A percentile compares a stretch with the other conserved stretches of the same genome.
Evolutionary conservation across 1,139 yeast species (phyloP).

Genomic region (Yamadazyma sp.): DNA sequence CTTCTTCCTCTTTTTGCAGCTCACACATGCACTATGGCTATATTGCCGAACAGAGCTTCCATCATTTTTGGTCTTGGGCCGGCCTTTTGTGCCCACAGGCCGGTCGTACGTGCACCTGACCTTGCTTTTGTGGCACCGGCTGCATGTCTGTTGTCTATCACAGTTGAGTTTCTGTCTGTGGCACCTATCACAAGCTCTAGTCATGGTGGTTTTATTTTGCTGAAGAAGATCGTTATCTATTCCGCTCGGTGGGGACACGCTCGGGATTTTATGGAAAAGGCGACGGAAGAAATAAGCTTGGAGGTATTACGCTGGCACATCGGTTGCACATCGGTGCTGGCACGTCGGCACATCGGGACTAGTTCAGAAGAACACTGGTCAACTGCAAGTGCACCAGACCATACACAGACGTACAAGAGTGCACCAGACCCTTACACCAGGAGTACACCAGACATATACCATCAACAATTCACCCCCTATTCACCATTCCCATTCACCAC

Average conservation of each 20-base stretch:
- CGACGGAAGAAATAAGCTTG: too few relatives aligned
- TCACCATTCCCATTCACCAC: too few relatives aligned
- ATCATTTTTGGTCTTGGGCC: slow-evolving; percentile 12
- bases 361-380: too few relatives aligned
- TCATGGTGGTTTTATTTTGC: slow-evolving; percentile 2
- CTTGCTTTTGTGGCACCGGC: slow-evolving; percentile 10
- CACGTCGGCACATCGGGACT: too few relatives aligned
- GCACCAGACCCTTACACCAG: too few relatives aligned
- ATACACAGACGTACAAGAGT: too few relatives aligned
- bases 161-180: slow-evolving; percentile 18
- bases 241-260: background rate
- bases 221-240: background rate
- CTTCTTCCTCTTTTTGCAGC: slow-evolving; percentile 62
- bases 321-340: too few relatives aligned
- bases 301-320: too few relatives aligned
- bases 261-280: too few relatives aligned
- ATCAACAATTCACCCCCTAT: too few relatives aligned
- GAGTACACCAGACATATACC: too few relatives aligned
- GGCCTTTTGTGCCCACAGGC: slow-evolving; percentile 14
- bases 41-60: slow-evolving; percentile 8
- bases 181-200: slow-evolving; percentile 21
- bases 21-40: slow-evolving; percentile 54
- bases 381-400: too few relatives aligned
- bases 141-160: slow-evolving; percentile 14
- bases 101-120: slow-evolving; percentile 14